Base-by-base conservation (phyloP, 2,329 filamentous ascomycete species). In the Aspergillus alliaceus region DNA sequence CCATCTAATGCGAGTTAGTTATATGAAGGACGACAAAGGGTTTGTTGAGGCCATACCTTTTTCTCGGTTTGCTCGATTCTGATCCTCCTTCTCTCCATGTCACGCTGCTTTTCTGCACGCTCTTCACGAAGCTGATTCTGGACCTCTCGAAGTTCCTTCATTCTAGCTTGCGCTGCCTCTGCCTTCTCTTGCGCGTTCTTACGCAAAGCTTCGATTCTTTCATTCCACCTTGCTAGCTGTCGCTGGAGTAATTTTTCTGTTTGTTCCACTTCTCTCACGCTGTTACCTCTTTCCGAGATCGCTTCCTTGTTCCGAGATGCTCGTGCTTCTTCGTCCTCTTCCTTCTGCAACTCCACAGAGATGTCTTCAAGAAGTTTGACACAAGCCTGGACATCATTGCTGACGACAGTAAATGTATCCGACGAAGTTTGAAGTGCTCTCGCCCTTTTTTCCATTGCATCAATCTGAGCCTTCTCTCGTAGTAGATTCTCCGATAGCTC, bases 51-150 rank as follows among this genome's bases (percentile, higher is more conserved):
- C 4, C 80, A 66, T 80, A 92, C 92, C 90, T 98, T 98, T 80
- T 98, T 98, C 83, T 98, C 93, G 8, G 91, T 96, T 79, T 97
- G 92, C 77, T 99, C 95, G 62, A 99, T 98, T 59, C 93, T 83
- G n/a, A 97, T 91, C 65, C 90, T 86, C 67, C 93, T 83, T 70
- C 90, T 87, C 80, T 99, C 95, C 79, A 98, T 96, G 70, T 98
- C 93, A 57, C 91, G 88, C 32, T 89, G 88, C 77, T 96, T 96
- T 54, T 95, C 91, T 1, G 84, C 85, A 61, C 93, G 84, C 80
- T 99, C 93, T 69, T 93, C 90, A 0, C 89, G 90, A 59, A 98
- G 79, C 70, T 87, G 86, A 69, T 86, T 86, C 74, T 99, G 93
- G 47, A 92, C 84, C 4, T 83, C 86, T 54, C 90, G 84, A 55